A percentile compares a stretch with the other conserved stretches of the same genome.
These are phyloP conservation scores for Solanum neorickii DNA, from an alignment of 257 asterid genomes.

Conservation along the genomic window DNA sequence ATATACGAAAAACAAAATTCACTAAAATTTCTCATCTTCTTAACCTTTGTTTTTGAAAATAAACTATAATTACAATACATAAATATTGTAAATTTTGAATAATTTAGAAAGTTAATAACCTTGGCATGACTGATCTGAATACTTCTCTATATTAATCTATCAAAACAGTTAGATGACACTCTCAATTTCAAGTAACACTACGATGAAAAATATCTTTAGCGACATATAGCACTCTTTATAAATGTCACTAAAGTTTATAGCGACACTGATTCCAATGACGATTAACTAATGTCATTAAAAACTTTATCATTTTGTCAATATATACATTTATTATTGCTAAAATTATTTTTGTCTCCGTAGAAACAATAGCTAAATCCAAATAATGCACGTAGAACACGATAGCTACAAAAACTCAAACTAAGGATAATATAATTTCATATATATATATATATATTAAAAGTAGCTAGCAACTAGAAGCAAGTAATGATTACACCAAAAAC, in stretches of 20 bases:
- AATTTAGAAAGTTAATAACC: not conserved
- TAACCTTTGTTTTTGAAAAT: not conserved
- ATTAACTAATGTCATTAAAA: too few relatives aligned
- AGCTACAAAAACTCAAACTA: not conserved
- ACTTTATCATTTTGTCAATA: too few relatives aligned
- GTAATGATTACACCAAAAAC: not conserved
- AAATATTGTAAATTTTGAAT: not conserved
- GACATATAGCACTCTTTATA: too few relatives aligned
- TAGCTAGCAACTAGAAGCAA: not conserved
- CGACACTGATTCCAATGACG: too few relatives aligned
- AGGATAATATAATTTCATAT: not conserved
- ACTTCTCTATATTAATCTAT: not conserved
- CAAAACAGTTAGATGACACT: not conserved
- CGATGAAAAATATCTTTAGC: too few relatives aligned
- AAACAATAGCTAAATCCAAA: not conserved
- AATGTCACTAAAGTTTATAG: too few relatives aligned
- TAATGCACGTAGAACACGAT: not conserved
- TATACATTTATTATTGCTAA: too few relatives aligned
- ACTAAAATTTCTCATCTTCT: rapidly evolving
- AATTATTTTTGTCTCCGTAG: rapidly evolving
- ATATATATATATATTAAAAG: not conserved
- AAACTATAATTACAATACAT: not conserved
- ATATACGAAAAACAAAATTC: too few relatives aligned
- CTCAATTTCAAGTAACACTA: not conserved
- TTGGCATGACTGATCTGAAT: not conserved